A percentile compares a stretch with the other conserved stretches of the same genome.
phyloP scores from a whole-genome alignment of 805 yeast species.

The Ogataea saltuana region DNA sequence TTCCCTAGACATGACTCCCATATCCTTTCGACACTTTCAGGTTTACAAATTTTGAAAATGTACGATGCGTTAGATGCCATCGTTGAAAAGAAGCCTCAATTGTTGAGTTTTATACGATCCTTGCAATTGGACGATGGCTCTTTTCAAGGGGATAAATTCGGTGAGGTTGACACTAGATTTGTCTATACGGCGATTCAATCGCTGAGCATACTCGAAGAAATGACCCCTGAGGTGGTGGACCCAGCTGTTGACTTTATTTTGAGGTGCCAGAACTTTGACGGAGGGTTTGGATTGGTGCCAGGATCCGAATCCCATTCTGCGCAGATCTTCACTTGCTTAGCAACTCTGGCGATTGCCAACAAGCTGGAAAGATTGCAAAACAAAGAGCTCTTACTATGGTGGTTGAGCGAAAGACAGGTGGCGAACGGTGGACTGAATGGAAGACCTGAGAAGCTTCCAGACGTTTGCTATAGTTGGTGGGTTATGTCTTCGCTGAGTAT shows the following conservation, averaged over 20 bases:
- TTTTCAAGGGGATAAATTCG: slow-evolving; percentile 86
- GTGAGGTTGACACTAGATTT: slow-evolving; percentile 92
- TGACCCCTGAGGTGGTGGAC: slow-evolving; percentile 48
- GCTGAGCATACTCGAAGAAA: slow-evolving; percentile 64
- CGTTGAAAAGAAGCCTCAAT: slow-evolving; percentile 30
- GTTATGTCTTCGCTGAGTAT: slow-evolving; percentile 75
- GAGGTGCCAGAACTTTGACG: slow-evolving; percentile 86
- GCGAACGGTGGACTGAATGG: slow-evolving; percentile 92
- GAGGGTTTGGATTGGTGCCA: slow-evolving; percentile 91
- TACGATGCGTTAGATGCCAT: slow-evolving; percentile 55
- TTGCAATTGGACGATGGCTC: slow-evolving; percentile 67
- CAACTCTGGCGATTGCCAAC: slow-evolving; percentile 69
- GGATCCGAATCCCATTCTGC: slow-evolving; percentile 97
- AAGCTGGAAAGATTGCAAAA: slow-evolving; percentile 49
- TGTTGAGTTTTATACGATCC: slow-evolving; percentile 39
- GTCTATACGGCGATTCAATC: slow-evolving; percentile 79
- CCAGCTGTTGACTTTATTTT: slow-evolving; percentile 67
- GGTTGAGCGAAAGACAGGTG: slow-evolving; percentile 92
- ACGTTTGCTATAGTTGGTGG: slow-evolving; percentile 99
- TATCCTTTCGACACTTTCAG: slow-evolving; percentile 80
- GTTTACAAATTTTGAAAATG: slow-evolving; percentile 73
- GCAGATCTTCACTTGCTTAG: slow-evolving; percentile 84
- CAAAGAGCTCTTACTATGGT: slow-evolving; percentile 61
- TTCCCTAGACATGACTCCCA: slow-evolving; percentile 91
- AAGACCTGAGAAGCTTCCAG: slow-evolving; percentile 92